A percentile compares a stretch with the other conserved stretches of the same genome.
These are phyloP conservation scores for Populus tomentosa DNA, from an alignment of 441 rosid genomes.

Conservation along the genomic window DNA sequence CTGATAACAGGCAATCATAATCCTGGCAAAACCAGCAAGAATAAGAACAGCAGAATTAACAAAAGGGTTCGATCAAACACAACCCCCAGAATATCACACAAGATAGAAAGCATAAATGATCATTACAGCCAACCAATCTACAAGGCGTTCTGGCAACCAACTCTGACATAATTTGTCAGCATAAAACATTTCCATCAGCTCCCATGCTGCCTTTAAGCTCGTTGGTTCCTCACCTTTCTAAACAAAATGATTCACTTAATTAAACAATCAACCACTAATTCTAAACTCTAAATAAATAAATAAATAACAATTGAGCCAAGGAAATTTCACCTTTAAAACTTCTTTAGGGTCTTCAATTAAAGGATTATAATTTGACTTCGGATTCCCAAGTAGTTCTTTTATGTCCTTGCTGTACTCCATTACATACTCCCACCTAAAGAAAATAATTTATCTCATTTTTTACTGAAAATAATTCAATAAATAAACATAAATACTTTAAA, in stretches of 20 bases:
- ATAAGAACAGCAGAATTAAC: slow-evolving; percentile 3
- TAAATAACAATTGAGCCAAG: background rate
- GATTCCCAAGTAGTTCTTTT: slow-evolving; percentile 51
- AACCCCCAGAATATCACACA: background rate
- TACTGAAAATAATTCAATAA: background rate
- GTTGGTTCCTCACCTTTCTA: slow-evolving; percentile 58
- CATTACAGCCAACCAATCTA: slow-evolving; percentile 94
- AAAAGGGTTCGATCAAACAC: background rate
- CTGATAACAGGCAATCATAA: slow-evolving; percentile 65
- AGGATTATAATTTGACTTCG: slow-evolving; percentile 28
- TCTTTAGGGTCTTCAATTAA: slow-evolving; percentile 59
- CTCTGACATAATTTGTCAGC: slow-evolving; percentile 67
- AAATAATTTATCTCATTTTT: background rate
- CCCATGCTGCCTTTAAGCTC: slow-evolving; percentile 90
- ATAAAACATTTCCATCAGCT: slow-evolving; percentile 86
- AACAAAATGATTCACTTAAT: slow-evolving; percentile 11
- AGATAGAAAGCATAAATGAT: background rate
- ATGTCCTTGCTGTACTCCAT: slow-evolving; percentile 90
- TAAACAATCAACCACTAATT: background rate
- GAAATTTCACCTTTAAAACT: slow-evolving; percentile 48
- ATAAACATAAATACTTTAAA: background rate
- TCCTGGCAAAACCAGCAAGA: slow-evolving; percentile 49
- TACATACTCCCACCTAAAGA: slow-evolving; percentile 76
- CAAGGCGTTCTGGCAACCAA: slow-evolving; percentile 79
- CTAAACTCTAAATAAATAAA: background rate